phyloP scores from a whole-genome alignment of 2,329 filamentous ascomycete genomes.

The Proliferodiscus dingleyae region DNA sequence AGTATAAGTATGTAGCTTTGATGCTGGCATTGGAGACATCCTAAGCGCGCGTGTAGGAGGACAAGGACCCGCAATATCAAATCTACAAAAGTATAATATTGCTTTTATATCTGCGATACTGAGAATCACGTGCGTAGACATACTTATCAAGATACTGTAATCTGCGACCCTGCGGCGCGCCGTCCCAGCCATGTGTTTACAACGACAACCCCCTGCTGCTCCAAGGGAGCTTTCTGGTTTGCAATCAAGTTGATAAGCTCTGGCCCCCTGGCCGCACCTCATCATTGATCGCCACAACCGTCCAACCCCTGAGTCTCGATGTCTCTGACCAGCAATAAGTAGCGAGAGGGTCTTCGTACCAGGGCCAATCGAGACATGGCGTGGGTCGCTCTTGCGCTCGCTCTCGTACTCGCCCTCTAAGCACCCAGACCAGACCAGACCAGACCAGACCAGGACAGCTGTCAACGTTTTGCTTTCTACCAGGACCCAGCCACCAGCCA shows the following conservation, averaged over 20 bases:
- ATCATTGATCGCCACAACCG: constrained; percentile 17
- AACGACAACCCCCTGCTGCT: neutral
- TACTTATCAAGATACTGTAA: neutral
- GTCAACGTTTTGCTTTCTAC: neutral
- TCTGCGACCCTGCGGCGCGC: neutral
- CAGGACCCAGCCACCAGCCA: constrained; percentile 8
- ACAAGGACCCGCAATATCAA: neutral
- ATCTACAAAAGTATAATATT: neutral
- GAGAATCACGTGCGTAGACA: neutral
- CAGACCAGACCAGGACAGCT: too few species aligned
- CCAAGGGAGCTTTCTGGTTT: constrained; percentile 1
- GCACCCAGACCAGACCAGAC: too few species aligned
- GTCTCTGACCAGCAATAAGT: constrained; percentile 9
- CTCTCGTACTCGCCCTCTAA: too few species aligned
- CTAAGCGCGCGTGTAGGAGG: constrained; percentile 3
- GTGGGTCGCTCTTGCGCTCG: too few species aligned
- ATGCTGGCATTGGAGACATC: neutral
- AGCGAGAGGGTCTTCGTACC: constrained; percentile 3
- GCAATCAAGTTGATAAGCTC: constrained; percentile 7
- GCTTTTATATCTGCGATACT: neutral
- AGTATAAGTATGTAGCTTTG: too few species aligned
- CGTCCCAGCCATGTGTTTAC: constrained; percentile 4
- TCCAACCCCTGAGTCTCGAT: constrained; percentile 1
- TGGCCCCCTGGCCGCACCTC: constrained; percentile 1
- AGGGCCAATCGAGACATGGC: neutral